These are phyloP conservation scores for Gastrolobium villosum DNA, from an alignment of 306 rosid species.

Conservation along the genomic window DNA sequence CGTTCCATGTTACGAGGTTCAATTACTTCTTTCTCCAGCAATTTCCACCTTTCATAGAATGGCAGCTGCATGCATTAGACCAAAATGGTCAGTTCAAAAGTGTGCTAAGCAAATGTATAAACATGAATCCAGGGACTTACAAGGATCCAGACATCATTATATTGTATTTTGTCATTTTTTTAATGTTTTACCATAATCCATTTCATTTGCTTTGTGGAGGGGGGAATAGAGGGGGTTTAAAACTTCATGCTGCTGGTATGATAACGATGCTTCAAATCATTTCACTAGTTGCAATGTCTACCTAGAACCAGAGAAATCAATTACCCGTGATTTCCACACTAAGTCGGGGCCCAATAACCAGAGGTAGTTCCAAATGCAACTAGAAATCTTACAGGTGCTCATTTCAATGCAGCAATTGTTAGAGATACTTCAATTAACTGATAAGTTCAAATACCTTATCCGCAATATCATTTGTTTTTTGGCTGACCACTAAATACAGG, in stretches of 20 bases:
- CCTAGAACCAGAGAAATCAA: constrained; percentile 18
- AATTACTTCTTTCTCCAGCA: constrained; percentile 97
- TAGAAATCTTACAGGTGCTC: constrained; percentile 15
- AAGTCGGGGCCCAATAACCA: constrained; percentile 11
- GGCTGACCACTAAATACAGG: background rate
- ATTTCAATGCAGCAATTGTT: constrained; percentile 17
- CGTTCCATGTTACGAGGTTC: constrained; percentile 95
- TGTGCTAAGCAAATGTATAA: constrained; percentile 28
- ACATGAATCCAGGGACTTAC: constrained; percentile 21
- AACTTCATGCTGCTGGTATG: background rate
- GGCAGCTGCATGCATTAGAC: constrained; percentile 78
- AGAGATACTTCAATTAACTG: constrained; percentile 12
- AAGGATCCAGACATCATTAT: constrained; percentile 13
- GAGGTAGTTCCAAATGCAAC: constrained; percentile 29
- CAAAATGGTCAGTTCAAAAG: constrained; percentile 41
- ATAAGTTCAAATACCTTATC: constrained; percentile 41
- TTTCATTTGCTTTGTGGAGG: background rate
- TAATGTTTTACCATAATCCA: background rate
- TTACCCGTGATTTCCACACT: constrained; percentile 18
- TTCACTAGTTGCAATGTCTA: constrained; percentile 32
- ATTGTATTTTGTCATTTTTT: background rate
- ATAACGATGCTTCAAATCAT: constrained; percentile 24
- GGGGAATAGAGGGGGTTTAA: background rate
- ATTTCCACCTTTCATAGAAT: constrained; percentile 93
- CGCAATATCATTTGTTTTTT: constrained; percentile 26